Evolutionary conservation across 1,139 yeast genomes (phyloP).

Genomic region (Candida mesenterica): DNA sequence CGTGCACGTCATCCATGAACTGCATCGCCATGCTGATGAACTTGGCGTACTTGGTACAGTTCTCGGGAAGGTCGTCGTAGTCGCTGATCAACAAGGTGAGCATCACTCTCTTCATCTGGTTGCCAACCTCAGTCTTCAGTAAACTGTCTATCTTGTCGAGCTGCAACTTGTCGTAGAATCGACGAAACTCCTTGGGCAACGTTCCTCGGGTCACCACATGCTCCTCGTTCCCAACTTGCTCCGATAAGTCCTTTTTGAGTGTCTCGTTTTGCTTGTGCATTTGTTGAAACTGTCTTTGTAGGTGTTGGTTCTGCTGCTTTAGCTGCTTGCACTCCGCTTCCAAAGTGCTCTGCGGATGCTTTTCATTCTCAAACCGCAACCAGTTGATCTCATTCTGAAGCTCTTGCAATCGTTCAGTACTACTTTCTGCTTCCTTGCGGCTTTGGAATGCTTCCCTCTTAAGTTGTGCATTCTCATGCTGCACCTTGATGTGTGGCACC

Average conservation of each 20-base stretch:
- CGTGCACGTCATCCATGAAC: constrained; percentile 32
- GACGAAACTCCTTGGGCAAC: constrained; percentile 20
- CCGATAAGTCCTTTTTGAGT: constrained; percentile 6
- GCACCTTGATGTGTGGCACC: too few species aligned
- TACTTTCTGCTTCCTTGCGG: constrained; percentile 4
- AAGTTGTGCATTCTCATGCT: constrained; percentile 4
- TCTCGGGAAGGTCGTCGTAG: constrained; percentile 25
- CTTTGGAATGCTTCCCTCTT: constrained; percentile 3
- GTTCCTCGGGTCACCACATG: constrained; percentile 6
- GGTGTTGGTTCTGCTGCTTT: constrained; percentile 9
- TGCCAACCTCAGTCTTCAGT: constrained; percentile 25
- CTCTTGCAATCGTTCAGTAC: constrained; percentile 12
- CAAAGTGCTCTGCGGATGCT: background rate
- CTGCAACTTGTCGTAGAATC: constrained; percentile 26
- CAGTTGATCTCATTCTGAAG: constrained; percentile 19
- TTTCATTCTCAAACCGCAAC: constrained; percentile 11
- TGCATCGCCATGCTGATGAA: constrained; percentile 22
- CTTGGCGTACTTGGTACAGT: constrained; percentile 25
- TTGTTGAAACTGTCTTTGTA: constrained; percentile 14
- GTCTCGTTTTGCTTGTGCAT: constrained; percentile 5
- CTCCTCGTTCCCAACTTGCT: constrained; percentile 11
- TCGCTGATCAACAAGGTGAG: constrained; percentile 32
- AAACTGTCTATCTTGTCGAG: constrained; percentile 28
- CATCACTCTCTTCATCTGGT: constrained; percentile 33
- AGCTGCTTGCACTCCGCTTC: constrained; percentile 8